Conservation (phyloP, 2,329 filamentous ascomycete species). For the Fusarium solani-melongenae region DNA sequence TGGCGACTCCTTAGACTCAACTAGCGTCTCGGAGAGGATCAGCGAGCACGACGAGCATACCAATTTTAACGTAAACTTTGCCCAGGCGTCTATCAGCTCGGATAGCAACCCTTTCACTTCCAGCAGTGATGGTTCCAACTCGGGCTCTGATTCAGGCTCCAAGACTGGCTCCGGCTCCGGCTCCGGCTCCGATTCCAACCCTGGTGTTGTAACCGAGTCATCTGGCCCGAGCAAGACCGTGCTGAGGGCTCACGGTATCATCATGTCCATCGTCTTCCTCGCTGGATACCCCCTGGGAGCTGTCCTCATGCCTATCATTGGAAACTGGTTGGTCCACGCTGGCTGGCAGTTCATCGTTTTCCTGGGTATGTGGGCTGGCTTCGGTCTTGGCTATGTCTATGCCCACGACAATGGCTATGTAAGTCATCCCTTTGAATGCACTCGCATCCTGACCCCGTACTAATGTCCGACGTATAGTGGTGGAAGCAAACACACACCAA, state of each 20-base stretch:
- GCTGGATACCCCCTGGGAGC: constrained; percentile 70
- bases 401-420: constrained; percentile 56
- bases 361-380: constrained; percentile 68
- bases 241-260: constrained; percentile 63
- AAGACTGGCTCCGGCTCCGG: constrained; percentile 1
- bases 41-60: constrained; percentile 58
- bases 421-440: constrained; percentile 44
- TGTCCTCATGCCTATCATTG: constrained; percentile 68
- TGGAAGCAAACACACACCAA: constrained; percentile 64
- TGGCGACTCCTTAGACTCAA: constrained; percentile 58
- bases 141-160: constrained; percentile 11
- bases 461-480: too few species aligned
- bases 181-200: constrained; percentile 13
- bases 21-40: constrained; percentile 54
- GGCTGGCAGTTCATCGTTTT: constrained; percentile 66
- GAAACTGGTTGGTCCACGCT: constrained; percentile 68
- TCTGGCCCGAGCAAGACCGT: constrained; percentile 41
- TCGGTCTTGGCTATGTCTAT: constrained; percentile 65
- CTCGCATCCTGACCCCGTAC: constrained; percentile 3
- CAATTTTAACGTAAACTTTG: constrained; percentile 61
- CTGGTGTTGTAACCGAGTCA: constrained; percentile 10
- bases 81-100: constrained; percentile 55
- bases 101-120: constrained; percentile 65
- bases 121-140: constrained; percentile 7
- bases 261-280: constrained; percentile 71